Conservation (phyloP, 2,329 filamentous ascomycete species). For the Colletotrichum liriopes region DNA sequence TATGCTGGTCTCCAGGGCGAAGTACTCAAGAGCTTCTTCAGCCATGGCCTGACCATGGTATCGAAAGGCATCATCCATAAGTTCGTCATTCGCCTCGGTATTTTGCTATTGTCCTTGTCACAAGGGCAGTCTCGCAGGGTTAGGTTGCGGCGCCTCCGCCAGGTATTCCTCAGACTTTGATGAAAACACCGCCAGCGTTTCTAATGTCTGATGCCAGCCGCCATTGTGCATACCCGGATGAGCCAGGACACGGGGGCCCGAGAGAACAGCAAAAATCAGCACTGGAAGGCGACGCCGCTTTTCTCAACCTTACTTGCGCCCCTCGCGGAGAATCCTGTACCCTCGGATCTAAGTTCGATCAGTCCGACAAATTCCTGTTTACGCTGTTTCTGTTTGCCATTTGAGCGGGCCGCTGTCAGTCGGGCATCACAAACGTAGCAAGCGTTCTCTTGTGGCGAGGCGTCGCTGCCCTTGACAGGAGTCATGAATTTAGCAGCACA, state of each 20-base stretch:
- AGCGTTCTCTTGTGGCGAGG: constrained; percentile 62
- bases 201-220: not conserved
- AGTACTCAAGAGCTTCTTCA: constrained; percentile 86
- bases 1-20: constrained; percentile 85
- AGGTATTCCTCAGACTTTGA: constrained; percentile 7
- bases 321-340: constrained; percentile 93
- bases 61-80: constrained; percentile 85
- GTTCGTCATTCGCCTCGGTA: constrained; percentile 80
- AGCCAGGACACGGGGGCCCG: no score
- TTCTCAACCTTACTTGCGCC: constrained; percentile 88
- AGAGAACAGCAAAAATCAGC: constrained; percentile 59
- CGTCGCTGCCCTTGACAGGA: constrained; percentile 60
- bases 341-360: constrained; percentile 86
- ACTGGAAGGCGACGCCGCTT: constrained; percentile 85
- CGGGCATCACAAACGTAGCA: constrained; percentile 93
- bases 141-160: constrained; percentile 43
- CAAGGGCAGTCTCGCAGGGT: constrained; percentile 13
- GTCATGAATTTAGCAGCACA: constrained; percentile 90
- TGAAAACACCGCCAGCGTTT: not conserved
- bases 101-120: constrained; percentile 56
- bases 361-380: constrained; percentile 79
- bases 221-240: not conserved
- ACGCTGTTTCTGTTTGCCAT: constrained; percentile 56
- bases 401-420: constrained; percentile 68
- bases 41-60: constrained; percentile 89